Evolutionary conservation across 768 basidiomycete genomes (phyloP).

Genomic region (Pholiota microspora): DNA sequence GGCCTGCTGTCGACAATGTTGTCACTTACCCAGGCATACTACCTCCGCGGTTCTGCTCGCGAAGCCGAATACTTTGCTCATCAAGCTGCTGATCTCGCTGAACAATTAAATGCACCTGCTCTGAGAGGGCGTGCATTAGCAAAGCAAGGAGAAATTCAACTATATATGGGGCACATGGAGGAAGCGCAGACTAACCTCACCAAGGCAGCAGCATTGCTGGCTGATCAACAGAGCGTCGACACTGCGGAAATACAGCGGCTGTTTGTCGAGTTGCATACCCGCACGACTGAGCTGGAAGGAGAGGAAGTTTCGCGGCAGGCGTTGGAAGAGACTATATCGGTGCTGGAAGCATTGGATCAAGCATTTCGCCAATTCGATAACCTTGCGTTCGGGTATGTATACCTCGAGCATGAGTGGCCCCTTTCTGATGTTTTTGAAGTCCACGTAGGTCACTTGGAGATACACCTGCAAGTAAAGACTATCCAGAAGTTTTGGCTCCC

Average conservation of each 20-base stretch:
- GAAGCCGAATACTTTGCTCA: conserved; percentile 85
- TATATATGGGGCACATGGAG: conserved; percentile 58
- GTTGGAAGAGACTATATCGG: conserved; percentile 53
- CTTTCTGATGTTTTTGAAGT: conserved; percentile 21
- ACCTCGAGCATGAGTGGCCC: not conserved
- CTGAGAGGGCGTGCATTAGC: conserved; percentile 65
- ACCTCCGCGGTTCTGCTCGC: conserved; percentile 73
- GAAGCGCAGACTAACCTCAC: conserved; percentile 56
- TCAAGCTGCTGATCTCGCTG: conserved; percentile 73
- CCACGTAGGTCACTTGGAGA: conserved; percentile 44
- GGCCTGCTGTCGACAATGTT: conserved; percentile 68
- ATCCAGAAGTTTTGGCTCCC: conserved; percentile 55
- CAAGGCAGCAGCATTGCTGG: conserved; percentile 44
- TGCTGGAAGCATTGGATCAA: conserved; percentile 62
- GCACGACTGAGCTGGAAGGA: conserved; percentile 29
- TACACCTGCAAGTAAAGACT: conserved; percentile 25
- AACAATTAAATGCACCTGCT: conserved; percentile 62
- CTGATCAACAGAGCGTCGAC: conserved; percentile 52
- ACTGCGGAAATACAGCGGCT: conserved; percentile 57
- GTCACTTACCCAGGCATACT: conserved; percentile 61
- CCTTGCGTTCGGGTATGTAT: conserved; percentile 38
- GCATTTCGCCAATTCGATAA: conserved; percentile 54
- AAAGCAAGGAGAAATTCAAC: conserved; percentile 65
- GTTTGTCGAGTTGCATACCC: conserved; percentile 50
- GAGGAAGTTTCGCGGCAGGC: conserved; percentile 50